Conservation (phyloP, 768 basidiomycete genomes). For the Leccinum variicolor region DNA sequence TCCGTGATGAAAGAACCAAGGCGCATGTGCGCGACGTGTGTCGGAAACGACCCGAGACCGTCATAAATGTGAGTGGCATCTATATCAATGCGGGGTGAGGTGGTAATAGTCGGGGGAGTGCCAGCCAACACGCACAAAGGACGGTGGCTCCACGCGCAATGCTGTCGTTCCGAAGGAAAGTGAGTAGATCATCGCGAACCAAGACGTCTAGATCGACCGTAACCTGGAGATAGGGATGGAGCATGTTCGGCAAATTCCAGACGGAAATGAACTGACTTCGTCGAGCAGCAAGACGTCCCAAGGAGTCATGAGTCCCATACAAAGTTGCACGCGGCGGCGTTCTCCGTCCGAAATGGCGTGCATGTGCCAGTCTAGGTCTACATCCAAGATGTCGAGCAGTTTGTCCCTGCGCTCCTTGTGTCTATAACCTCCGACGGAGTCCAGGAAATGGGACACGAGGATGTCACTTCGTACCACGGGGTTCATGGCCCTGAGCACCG, state of each 20-base stretch:
- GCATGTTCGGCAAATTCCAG: neutral
- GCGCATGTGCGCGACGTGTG: conserved; percentile 89
- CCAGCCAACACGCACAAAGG: conserved; percentile 53
- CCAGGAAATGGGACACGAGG: conserved; percentile 88
- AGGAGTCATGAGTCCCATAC: conserved; percentile 91
- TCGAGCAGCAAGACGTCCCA: conserved; percentile 95
- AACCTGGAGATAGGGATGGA: conserved; percentile 46
- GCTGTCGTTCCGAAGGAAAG: conserved; percentile 82
- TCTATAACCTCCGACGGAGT: conserved; percentile 94
- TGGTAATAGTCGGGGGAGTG: neutral
- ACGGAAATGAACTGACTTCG: conserved; percentile 53
- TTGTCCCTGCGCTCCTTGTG: conserved; percentile 84
- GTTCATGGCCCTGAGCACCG: conserved; percentile 80
- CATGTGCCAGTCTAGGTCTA: conserved; percentile 97
- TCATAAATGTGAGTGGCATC: conserved; percentile 99
- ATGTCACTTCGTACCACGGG: conserved; percentile 95
- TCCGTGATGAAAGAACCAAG: conserved; percentile 69
- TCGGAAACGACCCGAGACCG: conserved; percentile 87
- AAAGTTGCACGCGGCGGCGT: conserved; percentile 87
- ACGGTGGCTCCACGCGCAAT: conserved; percentile 80
- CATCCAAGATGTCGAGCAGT: conserved; percentile 87
- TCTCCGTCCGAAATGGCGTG: conserved; percentile 96
- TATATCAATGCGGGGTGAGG: conserved; percentile 29
- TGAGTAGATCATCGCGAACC: conserved; percentile 87
- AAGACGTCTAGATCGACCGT: conserved; percentile 97